phyloP scores from a whole-genome alignment of 495 filamentous ascomycete genomes.

The Podospora tetraspora region DNA sequence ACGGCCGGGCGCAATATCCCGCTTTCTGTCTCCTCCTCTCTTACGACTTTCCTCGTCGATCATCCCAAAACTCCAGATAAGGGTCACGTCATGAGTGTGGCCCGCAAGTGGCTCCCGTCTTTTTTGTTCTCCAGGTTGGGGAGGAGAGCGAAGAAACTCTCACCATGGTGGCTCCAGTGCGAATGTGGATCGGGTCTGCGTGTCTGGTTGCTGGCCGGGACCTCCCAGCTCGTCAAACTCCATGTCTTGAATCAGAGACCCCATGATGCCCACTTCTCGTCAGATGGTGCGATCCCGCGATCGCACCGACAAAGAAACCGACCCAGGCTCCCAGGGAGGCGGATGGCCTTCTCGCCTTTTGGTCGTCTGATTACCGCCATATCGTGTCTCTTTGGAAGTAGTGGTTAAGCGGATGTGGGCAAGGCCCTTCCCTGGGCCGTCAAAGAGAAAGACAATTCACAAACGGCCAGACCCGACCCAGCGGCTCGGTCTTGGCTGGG shows the following conservation, averaged over 20 bases:
- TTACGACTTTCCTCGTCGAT: background rate
- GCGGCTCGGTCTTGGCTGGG: background rate
- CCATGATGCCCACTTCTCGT: conserved; percentile 1
- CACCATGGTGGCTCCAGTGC: background rate
- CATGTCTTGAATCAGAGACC: background rate
- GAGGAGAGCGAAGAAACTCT: background rate
- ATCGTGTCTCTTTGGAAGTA: background rate
- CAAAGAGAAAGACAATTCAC: background rate
- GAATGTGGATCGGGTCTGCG: background rate
- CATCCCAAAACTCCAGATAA: background rate
- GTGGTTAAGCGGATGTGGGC: background rate
- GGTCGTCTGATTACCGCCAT: background rate
- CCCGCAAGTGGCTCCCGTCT: background rate
- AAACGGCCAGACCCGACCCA: background rate
- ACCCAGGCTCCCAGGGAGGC: background rate
- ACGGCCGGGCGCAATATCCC: background rate
- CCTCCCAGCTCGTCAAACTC: background rate
- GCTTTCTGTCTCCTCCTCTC: background rate
- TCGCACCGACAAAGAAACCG: conserved; percentile 4
- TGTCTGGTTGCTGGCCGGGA: background rate
- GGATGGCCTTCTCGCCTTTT: background rate
- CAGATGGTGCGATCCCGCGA: conserved; percentile 6
- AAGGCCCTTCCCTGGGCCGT: background rate
- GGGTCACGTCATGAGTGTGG: background rate
- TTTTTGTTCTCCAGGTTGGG: background rate